These are phyloP conservation scores for Fonsecaea multimorphosa DNA, from an alignment of 2,329 filamentous ascomycete species.

Conservation along the genomic window DNA sequence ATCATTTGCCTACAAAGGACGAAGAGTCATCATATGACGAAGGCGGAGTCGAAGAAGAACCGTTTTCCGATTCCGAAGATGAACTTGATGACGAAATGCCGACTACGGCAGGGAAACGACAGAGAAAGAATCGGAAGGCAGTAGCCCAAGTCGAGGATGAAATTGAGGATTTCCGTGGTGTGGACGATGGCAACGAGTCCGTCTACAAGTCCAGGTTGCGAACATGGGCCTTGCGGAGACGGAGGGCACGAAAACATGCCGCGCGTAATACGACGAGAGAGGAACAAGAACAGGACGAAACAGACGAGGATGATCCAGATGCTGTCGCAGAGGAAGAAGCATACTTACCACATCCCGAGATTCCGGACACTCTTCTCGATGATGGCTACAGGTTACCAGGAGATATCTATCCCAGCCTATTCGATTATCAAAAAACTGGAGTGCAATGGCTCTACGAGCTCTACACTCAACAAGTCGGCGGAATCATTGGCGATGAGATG, in stretches of 20 bases:
- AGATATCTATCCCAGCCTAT: constrained; percentile 89
- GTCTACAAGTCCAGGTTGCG: constrained; percentile 77
- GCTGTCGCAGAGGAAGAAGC: constrained; percentile 64
- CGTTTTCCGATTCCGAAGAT: constrained; percentile 42
- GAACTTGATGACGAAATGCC: constrained; percentile 41
- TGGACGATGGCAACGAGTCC: constrained; percentile 89
- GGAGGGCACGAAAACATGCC: constrained; percentile 60
- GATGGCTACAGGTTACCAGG: constrained; percentile 82
- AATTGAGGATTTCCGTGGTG: constrained; percentile 63
- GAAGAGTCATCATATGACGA: constrained; percentile 46
- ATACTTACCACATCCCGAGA: constrained; percentile 83
- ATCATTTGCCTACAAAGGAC: constrained; percentile 41
- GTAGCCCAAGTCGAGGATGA: constrained; percentile 47
- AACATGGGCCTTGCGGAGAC: constrained; percentile 73
- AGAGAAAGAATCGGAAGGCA: constrained; percentile 37
- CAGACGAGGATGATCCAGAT: constrained; percentile 46
- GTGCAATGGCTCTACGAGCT: constrained; percentile 96
- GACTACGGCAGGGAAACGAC: constrained; percentile 31
- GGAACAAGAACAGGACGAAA: constrained; percentile 48
- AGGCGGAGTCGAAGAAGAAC: constrained; percentile 31
- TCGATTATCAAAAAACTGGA: constrained; percentile 96
- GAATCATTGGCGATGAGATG: constrained; percentile 98
- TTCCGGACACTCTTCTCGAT: constrained; percentile 75
- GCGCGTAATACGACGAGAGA: constrained; percentile 43
- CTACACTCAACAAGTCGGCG: constrained; percentile 85